Evolutionary conservation across 2,329 filamentous ascomycete species (phyloP).

Genomic region (Fusarium sp.): DNA sequence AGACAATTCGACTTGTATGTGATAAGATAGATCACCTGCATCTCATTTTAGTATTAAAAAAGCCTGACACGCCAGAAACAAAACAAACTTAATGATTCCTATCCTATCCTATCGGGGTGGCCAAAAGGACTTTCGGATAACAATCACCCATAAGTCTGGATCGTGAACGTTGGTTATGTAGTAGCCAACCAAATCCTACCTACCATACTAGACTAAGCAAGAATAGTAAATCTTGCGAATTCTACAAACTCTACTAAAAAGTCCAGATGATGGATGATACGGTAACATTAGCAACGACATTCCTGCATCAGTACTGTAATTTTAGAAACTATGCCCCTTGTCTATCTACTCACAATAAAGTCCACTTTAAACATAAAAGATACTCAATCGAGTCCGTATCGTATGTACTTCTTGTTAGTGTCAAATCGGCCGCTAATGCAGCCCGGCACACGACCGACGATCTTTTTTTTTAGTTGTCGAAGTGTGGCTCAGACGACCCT

Average conservation of each 20-base stretch:
- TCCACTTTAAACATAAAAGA: background rate
- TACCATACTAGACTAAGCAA: background rate
- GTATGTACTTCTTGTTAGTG: conserved; percentile 23
- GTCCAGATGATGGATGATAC: too few relatives aligned
- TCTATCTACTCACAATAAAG: background rate
- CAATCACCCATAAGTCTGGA: background rate
- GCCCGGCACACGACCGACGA: conserved; percentile 16
- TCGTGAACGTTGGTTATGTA: background rate
- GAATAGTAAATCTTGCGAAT: conserved; percentile 6
- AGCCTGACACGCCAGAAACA: background rate
- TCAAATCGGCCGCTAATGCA: conserved; percentile 40
- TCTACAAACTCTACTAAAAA: background rate
- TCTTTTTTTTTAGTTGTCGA: background rate
- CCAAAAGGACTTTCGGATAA: background rate
- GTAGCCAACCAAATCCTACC: background rate
- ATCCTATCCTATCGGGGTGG: background rate
- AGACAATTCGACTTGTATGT: too few relatives aligned
- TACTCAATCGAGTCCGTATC: background rate
- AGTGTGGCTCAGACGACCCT: background rate
- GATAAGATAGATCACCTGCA: too few relatives aligned
- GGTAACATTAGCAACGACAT: background rate
- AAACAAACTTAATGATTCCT: background rate
- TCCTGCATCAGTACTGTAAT: background rate
- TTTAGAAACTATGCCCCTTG: background rate
- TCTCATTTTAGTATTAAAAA: too few relatives aligned